Evolutionary conservation across 768 basidiomycete genomes (phyloP), one percentile per base, ranked within the genome.

Genomic region (Suillus discolor): DNA sequence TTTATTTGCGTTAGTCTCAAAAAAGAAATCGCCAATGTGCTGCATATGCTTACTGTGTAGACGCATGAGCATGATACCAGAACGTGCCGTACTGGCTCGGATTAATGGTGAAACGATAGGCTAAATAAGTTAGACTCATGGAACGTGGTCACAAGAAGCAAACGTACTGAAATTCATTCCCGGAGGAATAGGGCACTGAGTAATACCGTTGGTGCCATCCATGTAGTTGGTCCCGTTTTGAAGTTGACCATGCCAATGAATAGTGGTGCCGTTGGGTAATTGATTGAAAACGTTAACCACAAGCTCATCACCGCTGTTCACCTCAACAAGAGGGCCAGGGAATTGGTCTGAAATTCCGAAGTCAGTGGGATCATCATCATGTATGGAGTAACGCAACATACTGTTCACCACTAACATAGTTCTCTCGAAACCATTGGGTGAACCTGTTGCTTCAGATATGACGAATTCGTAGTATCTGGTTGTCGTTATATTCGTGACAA

Each of bases 131-230:
- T 7, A 0, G 13, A 44, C 71, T 5, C 67, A 62, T 60, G 57
- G 39, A 25, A 38, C 28, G 9, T 36, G 12, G 23, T 11, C 13
- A 9, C 39, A 39, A 41, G 42, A 38, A 36, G 36, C 16, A 16
- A 51, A 9, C 39, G 2, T 66, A 84, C 75, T 63, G 39, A 76
- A 76, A 62, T 79, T 80, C 68, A 78, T 73, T 28, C 83, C 83
- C 4, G 84, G 79, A n/a, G 85, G 84, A 41, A 86, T 86, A 12
- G 82, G 81, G 68, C 86, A 86, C 68, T 86, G 80, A 1, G 84
- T 82, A 53, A 86, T 77, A 11, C 79, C 80, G 9, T 71, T 73
- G 0, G 83, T 79, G 2, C 85, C 85, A 62, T 86, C 85, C 69
- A 81, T 84, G 66, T 77, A 84, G 64, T 81, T 80, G 1, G 84